Base-by-base conservation (phyloP, 805 yeast species). In the Cyberlindnera mycetangii region DNA sequence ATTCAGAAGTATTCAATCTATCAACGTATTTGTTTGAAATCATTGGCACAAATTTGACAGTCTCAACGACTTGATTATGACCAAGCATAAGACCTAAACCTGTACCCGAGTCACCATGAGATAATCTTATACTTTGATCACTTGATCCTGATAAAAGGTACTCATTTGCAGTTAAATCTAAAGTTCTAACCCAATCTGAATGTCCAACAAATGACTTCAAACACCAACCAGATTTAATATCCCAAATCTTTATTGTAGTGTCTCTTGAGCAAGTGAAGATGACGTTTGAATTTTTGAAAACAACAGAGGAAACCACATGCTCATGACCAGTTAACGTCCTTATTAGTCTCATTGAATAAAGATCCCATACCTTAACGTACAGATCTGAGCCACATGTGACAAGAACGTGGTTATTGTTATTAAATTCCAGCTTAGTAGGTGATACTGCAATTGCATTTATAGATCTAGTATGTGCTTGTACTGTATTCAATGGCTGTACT, bases 21-120 rank as follows among this genome's bases (percentile, higher is more conserved):
- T 81, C 84, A 19, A 87, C 57, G 47, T 68, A 69, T 22, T 55
- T 51, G 55, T 77, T 74, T 5, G 82, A 66, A 0, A 62, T 49
- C 33, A 58, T 50, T 0, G 95, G 95, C 15, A 89, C 72, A 50
- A 89, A 80, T 33, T 73, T 73, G 9, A 78, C 82, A 32, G 78
- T 74, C 59, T 90, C 97, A 11, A 90, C 74, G 12, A 89, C 97
- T 65, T 88, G 96, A 14, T 74, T 73, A 64, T 90, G 97, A 0
- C 95, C 95, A 17, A 81, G 59, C 59, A 88, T 73, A 35, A 81
- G 66, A 0, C 85, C 78, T 7, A 83, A 62, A 1, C 88, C 88
- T 2, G 81, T 79, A 0, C 90, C 90, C 1, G 84, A 71, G 18
- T 71, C 71, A 50, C 79, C 71, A 62, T 82, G 86, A 0, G 89